Base-by-base conservation (phyloP, 2,329 filamentous ascomycete species). In the Trichoderma aggressivum region DNA sequence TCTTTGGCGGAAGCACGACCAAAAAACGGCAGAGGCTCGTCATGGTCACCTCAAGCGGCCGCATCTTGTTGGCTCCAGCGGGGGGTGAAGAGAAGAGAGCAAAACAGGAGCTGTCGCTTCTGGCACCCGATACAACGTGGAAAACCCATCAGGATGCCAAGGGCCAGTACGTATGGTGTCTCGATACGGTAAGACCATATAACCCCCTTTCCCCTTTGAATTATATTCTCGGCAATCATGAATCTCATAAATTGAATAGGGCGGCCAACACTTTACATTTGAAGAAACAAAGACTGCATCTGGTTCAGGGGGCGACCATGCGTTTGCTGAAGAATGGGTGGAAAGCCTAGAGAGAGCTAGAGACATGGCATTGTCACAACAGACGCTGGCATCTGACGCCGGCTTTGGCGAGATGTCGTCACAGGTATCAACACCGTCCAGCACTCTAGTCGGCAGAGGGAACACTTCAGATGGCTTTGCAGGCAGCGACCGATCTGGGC, bases 11-110 rank as follows among this genome's bases (percentile, higher is more conserved):
- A 67, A 94, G 90, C 78, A 93, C 92, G 11, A 92, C 92, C 10
- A 99, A 98, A 84, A 98, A 97, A 82, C 88, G 94, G 74, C 94
- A 97, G 79, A 88, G 96, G 60, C 85, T 99, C 68, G 96, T 99
- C 7, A 94, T 99, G 90, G 89, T 99, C 68, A 99, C 96, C 3
- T 97, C 94, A 1, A 94, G 92, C 76, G 96, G 92, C 18, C 90
- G 96, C 56, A 91, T 99, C 66, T 90, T 99, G 61, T 87, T 99
- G 77, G 95, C 94, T 14, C 93, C 96, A 6, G 91, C 94, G 28
- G 94, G 95, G 7, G 96, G 95, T 0, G 96, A 97, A 74, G 95
- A 98, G 79, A 99, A 99, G 83, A 94, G 96, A 80, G 88, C 94
- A 26, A 99, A 99, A 80, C 88, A 93, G 76, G 96, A 99, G 75